phyloP scores from a whole-genome alignment of 2,329 filamentous ascomycete species.

The Ascosphaera acerosa region DNA sequence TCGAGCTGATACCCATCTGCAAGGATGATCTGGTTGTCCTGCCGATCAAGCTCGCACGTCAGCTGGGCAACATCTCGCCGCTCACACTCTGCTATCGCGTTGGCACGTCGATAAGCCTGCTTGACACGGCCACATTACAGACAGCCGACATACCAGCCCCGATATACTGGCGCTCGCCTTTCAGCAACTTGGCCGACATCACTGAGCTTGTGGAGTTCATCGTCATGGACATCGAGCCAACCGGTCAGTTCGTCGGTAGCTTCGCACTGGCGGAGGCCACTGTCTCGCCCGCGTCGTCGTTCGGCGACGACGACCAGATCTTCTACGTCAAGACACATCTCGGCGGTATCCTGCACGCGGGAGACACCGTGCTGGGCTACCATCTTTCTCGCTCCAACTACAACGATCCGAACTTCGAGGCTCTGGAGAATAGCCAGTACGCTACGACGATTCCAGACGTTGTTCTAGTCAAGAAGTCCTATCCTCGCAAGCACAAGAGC shows the following conservation, averaged over 20 bases:
- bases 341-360: constrained; percentile 58
- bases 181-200: constrained; percentile 58
- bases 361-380: constrained; percentile 90
- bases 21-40: constrained; percentile 93
- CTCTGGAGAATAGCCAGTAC: constrained; percentile 55
- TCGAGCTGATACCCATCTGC: constrained; percentile 79
- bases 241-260: constrained; percentile 49
- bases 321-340: constrained; percentile 85
- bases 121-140: constrained; percentile 79
- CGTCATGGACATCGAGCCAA: constrained; percentile 75
- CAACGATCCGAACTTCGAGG: constrained; percentile 70
- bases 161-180: constrained; percentile 79
- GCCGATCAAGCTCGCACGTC: constrained; percentile 68
- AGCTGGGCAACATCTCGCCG: constrained; percentile 67
- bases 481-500: constrained; percentile 60
- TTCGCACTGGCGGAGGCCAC: constrained; percentile 71
- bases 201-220: constrained; percentile 77
- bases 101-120: constrained; percentile 66
- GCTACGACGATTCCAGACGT: constrained; percentile 67
- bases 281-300: constrained; percentile 62
- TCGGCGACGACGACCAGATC: constrained; percentile 62
- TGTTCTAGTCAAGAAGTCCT: constrained; percentile 90
- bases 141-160: constrained; percentile 60
- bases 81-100: constrained; percentile 68
- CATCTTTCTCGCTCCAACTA: constrained; percentile 72